Percentiles rank a stretch among this genome's conserved stretches.
Evolutionary conservation across 2,329 filamentous ascomycete genomes (phyloP).

Genomic region (Fusarium neocosmosporiellum): DNA sequence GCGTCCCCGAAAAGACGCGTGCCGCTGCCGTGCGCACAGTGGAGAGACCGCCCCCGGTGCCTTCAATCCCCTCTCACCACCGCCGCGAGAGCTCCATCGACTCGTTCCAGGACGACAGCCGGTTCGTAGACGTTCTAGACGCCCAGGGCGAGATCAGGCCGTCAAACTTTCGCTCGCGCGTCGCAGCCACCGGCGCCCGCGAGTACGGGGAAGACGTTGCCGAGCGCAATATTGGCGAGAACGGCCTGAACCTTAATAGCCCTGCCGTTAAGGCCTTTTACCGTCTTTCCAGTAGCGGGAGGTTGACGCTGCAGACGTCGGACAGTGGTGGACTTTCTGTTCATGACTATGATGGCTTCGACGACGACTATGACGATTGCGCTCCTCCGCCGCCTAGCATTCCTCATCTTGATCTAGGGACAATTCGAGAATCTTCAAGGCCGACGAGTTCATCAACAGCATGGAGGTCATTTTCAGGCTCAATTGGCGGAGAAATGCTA

Average conservation of each 20-base stretch:
- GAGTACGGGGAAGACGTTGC: conserved; percentile 75
- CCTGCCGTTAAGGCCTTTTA: conserved; percentile 52
- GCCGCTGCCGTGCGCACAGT: conserved; percentile 3
- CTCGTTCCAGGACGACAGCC: conserved; percentile 25
- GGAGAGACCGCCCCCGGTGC: conserved; percentile 36
- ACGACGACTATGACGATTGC: conserved; percentile 21
- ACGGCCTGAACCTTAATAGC: conserved; percentile 48
- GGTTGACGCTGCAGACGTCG: background rate
- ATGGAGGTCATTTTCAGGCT: conserved; percentile 34
- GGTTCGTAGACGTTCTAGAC: conserved; percentile 65
- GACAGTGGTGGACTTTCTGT: background rate
- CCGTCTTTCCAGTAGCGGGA: conserved; percentile 32
- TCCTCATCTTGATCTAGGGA: conserved; percentile 22
- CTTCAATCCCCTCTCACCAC: conserved; percentile 35
- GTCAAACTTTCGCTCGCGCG: conserved; percentile 59
- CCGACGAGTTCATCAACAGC: conserved; percentile 23
- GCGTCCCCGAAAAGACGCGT: conserved; percentile 25
- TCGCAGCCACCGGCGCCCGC: conserved; percentile 62
- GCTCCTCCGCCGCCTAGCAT: conserved; percentile 33
- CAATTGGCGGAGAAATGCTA: conserved; percentile 7
- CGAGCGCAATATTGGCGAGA: conserved; percentile 65
- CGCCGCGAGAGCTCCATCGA: conserved; percentile 32
- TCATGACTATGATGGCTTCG: background rate
- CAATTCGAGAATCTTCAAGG: conserved; percentile 19
- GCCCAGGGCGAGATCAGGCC: conserved; percentile 65